phyloP scores from a whole-genome alignment of 2,329 filamentous ascomycete genomes.

The Pseudogymnoascus sp. region DNA sequence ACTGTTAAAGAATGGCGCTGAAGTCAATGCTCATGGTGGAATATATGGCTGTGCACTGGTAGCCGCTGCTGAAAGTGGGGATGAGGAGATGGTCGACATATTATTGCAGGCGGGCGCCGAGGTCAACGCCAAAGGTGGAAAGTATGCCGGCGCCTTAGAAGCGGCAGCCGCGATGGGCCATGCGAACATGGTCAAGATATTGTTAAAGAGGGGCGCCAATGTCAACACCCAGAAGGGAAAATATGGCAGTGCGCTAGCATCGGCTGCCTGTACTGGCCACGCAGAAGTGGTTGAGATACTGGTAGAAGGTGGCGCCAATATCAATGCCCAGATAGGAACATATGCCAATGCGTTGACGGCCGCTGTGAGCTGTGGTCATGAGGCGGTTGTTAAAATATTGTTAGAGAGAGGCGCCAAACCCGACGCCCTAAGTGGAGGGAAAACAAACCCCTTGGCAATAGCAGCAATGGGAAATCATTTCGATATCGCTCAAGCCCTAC shows the following conservation, averaged over 20 bases:
- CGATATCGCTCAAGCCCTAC: slow-evolving; percentile 26
- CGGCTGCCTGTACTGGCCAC: slow-evolving; percentile 24
- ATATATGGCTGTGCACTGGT: background rate
- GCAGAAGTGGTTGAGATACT: slow-evolving; percentile 28
- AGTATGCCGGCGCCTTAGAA: background rate
- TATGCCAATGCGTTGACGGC: background rate
- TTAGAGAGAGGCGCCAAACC: slow-evolving; percentile 16
- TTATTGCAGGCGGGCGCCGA: background rate
- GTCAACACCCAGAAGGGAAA: background rate
- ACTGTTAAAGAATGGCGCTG: background rate
- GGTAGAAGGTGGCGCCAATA: slow-evolving; percentile 16
- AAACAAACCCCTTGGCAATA: background rate
- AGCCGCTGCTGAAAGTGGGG: background rate
- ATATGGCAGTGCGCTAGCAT: background rate
- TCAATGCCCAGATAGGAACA: slow-evolving; percentile 14
- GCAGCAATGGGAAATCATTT: slow-evolving; percentile 26
- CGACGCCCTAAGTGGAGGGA: slow-evolving; percentile 13
- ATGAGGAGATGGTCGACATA: background rate
- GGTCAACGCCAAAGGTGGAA: background rate
- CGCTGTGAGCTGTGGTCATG: no score
- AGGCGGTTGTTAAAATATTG: slow-evolving; percentile 14
- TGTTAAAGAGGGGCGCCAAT: background rate
- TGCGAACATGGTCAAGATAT: background rate
- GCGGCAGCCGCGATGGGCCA: background rate
- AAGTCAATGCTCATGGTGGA: background rate